A percentile compares a stretch with the other conserved stretches of the same genome.
Conservation (phyloP, 129 eudicot species). For the Rutidosis leptorrhynchoides region DNA sequence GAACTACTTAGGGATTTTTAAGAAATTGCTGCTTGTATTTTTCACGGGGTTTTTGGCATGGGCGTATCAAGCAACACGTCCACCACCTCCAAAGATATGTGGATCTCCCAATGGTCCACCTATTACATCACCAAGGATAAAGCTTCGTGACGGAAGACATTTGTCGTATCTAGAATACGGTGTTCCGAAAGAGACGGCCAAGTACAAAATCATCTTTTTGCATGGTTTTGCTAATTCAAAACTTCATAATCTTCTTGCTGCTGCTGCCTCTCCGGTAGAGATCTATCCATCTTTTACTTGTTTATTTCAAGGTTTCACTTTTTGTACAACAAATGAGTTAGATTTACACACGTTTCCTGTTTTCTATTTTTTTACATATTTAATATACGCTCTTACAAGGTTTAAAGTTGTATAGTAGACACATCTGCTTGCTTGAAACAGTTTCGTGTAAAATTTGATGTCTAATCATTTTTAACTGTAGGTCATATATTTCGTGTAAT, state of each 20-base stretch:
- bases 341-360: not conserved
- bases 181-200: conserved; percentile 62
- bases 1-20: conserved; percentile 46
- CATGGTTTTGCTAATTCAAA: conserved; percentile 70
- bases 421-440: no score
- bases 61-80: conserved; percentile 40
- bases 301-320: not conserved
- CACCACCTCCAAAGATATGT: conserved; percentile 29
- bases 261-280: conserved; percentile 46
- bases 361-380: no score
- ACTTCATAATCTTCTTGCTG: conserved; percentile 43
- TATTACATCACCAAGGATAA: conserved; percentile 60
- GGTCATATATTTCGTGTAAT: not conserved
- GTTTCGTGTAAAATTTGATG: no score
- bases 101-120: conserved; percentile 38
- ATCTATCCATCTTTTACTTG: not conserved
- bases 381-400: not conserved
- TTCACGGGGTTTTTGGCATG: conserved; percentile 51
- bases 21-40: conserved; percentile 33
- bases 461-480: not conserved
- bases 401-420: not conserved
- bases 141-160: conserved; percentile 75
- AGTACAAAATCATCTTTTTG: conserved; percentile 51
- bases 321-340: not conserved
- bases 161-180: conserved; percentile 73